Percentiles rank a stretch among this genome's conserved stretches.
Evolutionary conservation across 179 eudicot species (phyloP).

Genomic region (Beta lomatogona): DNA sequence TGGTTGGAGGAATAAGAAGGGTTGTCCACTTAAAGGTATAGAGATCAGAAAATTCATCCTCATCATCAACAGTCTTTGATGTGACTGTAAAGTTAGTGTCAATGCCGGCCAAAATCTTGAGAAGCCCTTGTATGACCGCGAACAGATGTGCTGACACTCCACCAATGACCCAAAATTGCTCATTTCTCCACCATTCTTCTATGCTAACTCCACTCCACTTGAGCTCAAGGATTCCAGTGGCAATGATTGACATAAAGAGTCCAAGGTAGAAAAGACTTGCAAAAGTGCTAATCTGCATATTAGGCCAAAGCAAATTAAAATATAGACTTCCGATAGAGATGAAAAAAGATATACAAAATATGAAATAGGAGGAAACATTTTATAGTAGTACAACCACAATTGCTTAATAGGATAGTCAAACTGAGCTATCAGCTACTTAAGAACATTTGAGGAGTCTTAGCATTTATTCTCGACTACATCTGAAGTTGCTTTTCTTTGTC

Average conservation of each 20-base stretch:
- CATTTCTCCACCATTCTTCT: slow-evolving; percentile 96
- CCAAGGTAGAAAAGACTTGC: slow-evolving; percentile 84
- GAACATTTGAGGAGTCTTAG: not conserved
- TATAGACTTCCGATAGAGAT: too few relatives aligned
- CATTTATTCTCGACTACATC: slow-evolving; percentile 1
- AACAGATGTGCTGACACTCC: slow-evolving; percentile 87
- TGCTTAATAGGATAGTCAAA: slow-evolving; percentile 7
- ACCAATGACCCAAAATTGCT: slow-evolving; percentile 90
- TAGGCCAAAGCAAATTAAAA: too few relatives aligned
- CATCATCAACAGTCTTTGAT: slow-evolving; percentile 75
- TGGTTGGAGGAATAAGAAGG: slow-evolving; percentile 83
- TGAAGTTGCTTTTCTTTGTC: slow-evolving; percentile 7
- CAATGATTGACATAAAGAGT: slow-evolving; percentile 68
- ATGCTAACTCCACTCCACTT: slow-evolving; percentile 94
- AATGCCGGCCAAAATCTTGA: slow-evolving; percentile 76
- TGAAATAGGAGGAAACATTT: too few relatives aligned
- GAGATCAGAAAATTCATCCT: slow-evolving; percentile 68
- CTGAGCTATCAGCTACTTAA: not conserved
- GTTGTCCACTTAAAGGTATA: slow-evolving; percentile 90
- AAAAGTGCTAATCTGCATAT: slow-evolving; percentile 76
- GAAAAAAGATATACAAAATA: too few relatives aligned
- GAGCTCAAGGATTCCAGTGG: slow-evolving; percentile 85
- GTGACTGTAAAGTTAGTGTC: slow-evolving; percentile 87
- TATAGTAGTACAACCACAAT: slow-evolving; percentile 10
- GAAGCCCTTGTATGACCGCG: slow-evolving; percentile 81